phyloP scores from a whole-genome alignment of 1,284 basidiomycete species.

The Puccinia triticina region DNA sequence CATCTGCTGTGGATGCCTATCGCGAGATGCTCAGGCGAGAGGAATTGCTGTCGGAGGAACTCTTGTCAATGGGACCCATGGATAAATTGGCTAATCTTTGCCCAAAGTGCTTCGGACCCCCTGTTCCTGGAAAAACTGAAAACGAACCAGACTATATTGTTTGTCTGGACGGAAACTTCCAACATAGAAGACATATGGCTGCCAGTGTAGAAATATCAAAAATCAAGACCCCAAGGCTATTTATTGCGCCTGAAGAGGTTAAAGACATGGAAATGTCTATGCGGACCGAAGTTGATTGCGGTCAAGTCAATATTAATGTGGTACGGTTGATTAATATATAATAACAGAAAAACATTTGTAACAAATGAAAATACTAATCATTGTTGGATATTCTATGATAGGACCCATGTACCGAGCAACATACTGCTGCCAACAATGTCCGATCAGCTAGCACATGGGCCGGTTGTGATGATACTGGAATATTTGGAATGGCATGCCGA shows the following conservation, averaged over 20 bases:
- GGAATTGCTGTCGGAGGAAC: background rate
- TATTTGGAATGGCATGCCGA: slow-evolving; percentile 41
- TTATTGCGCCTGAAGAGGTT: background rate
- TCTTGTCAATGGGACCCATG: background rate
- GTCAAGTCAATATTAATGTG: background rate
- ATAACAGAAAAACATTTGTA: too few relatives aligned
- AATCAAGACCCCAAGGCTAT: background rate
- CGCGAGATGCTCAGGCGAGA: background rate
- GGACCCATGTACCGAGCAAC: slow-evolving; percentile 15
- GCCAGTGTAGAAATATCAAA: background rate
- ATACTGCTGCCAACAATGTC: slow-evolving; percentile 13
- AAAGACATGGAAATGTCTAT: background rate
- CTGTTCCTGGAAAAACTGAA: background rate
- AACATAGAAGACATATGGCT: background rate
- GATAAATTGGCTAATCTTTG: slow-evolving; percentile 12
- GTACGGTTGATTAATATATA: background rate
- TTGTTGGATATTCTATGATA: background rate
- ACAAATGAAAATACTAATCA: too few relatives aligned
- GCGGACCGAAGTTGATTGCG: background rate
- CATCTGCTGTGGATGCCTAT: slow-evolving; percentile 3
- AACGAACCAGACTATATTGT: slow-evolving; percentile 24
- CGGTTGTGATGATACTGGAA: slow-evolving; percentile 22
- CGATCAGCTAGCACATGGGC: background rate
- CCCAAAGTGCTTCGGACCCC: slow-evolving; percentile 5
- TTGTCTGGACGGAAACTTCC: slow-evolving; percentile 29